These are phyloP conservation scores for Cyclotella cryptica DNA, from an alignment of 108 stramenopile genomes.

Conservation along the genomic window DNA sequence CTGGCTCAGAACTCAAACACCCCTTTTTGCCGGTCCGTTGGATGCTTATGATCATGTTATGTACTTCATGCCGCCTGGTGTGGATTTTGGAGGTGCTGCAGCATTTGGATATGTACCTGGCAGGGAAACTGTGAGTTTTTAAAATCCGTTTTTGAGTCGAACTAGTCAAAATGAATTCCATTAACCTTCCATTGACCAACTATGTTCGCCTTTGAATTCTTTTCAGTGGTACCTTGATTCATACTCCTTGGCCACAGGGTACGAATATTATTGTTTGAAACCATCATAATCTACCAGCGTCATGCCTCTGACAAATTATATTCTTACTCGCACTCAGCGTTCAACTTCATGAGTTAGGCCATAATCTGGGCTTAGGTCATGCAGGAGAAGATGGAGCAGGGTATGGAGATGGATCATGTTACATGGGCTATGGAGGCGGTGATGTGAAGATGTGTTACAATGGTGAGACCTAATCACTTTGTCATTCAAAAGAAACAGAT, in stretches of 20 bases:
- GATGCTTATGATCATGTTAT: slow-evolving; percentile 21
- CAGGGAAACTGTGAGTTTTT: slow-evolving; percentile 6
- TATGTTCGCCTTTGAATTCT: too few relatives aligned
- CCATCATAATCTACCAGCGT: neutral
- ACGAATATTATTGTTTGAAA: neutral
- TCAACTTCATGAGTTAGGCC: slow-evolving; percentile 4
- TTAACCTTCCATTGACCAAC: neutral
- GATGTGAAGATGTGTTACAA: slow-evolving; percentile 25
- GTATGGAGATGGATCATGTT: slow-evolving; percentile 24
- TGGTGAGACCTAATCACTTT: slow-evolving; percentile 1
- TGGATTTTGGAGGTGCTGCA: slow-evolving; percentile 6
- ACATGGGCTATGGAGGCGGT: slow-evolving; percentile 20
- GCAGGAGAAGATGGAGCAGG: slow-evolving; percentile 13
- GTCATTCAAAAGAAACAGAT: neutral
- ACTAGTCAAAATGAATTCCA: too few relatives aligned
- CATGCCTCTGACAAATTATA: neutral
- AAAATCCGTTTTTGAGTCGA: too few relatives aligned
- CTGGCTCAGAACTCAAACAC: slow-evolving; percentile 1
- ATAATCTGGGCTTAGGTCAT: slow-evolving; percentile 17
- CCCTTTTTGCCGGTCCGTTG: neutral
- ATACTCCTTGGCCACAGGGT: neutral
- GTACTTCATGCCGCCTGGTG: slow-evolving; percentile 12
- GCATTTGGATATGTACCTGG: slow-evolving; percentile 16
- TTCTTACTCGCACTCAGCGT: neutral
- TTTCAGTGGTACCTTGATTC: neutral